Conservation (phyloP, 768 basidiomycete species). For the Paxillus rubicundulus region DNA sequence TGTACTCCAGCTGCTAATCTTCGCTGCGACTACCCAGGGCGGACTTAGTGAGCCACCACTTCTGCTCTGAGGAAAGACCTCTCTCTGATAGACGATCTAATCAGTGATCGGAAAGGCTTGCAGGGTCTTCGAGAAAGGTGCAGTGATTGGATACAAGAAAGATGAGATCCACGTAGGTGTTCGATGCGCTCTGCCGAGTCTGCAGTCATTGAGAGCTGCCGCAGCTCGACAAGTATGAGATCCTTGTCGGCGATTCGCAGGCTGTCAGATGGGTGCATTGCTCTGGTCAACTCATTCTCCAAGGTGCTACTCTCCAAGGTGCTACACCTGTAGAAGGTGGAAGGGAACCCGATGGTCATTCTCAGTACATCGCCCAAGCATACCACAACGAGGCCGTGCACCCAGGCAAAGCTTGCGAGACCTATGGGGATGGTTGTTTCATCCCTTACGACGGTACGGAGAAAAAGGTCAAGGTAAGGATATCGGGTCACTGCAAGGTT, state of each 20-base stretch:
- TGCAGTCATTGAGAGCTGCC: not conserved
- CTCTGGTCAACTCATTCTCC: slow-evolving; percentile 45
- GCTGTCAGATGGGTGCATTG: slow-evolving; percentile 58
- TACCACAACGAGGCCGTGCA: slow-evolving; percentile 48
- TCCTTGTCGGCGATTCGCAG: slow-evolving; percentile 61
- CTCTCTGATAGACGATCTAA: slow-evolving; percentile 2
- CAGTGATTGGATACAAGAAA: slow-evolving; percentile 58
- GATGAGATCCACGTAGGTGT: slow-evolving; percentile 56
- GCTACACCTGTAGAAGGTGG: slow-evolving; percentile 66
- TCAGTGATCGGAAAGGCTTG: slow-evolving; percentile 70
- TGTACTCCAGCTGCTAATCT: slow-evolving; percentile 2
- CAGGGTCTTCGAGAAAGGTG: slow-evolving; percentile 55
- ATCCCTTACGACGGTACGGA: slow-evolving; percentile 54
- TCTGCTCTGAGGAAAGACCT: not conserved
- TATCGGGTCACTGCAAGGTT: not conserved
- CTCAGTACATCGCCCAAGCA: slow-evolving; percentile 61
- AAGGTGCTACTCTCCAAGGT: slow-evolving; percentile 32
- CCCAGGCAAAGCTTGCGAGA: slow-evolving; percentile 62
- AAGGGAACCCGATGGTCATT: slow-evolving; percentile 56
- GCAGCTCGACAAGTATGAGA: slow-evolving; percentile 63
- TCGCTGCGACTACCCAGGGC: slow-evolving; percentile 36
- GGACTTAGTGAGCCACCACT: slow-evolving; percentile 44
- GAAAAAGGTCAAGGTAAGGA: slow-evolving; percentile 47
- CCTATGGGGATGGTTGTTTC: slow-evolving; percentile 52
- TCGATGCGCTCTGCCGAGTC: not conserved